Evolutionary conservation across 2,329 filamentous ascomycete genomes (phyloP).

Genomic region (Ceratocystis huliohia): DNA sequence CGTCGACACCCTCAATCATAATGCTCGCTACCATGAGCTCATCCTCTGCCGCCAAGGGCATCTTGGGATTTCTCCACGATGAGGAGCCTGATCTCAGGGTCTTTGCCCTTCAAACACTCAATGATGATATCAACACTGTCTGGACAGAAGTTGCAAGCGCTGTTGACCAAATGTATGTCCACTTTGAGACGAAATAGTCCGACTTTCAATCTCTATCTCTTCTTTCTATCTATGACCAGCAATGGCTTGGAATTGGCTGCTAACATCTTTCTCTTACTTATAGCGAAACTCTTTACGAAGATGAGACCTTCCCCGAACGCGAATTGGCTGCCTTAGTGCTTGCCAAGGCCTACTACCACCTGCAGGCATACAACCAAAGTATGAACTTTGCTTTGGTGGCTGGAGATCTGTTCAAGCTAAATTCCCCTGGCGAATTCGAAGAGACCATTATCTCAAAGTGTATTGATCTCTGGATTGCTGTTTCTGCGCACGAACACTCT

Average conservation of each 20-base stretch:
- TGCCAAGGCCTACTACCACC: slow-evolving; percentile 96
- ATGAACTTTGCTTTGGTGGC: slow-evolving; percentile 96
- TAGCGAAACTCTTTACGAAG: slow-evolving; percentile 95
- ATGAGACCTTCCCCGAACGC: slow-evolving; percentile 85
- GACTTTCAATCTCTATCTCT: slow-evolving; percentile 8
- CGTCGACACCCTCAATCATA: slow-evolving; percentile 24
- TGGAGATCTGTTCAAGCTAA: slow-evolving; percentile 87
- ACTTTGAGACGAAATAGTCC: not conserved
- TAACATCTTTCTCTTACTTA: slow-evolving; percentile 20
- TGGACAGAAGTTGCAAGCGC: slow-evolving; percentile 95
- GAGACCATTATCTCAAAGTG: slow-evolving; percentile 99
- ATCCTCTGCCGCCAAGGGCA: slow-evolving; percentile 83
- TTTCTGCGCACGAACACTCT: slow-evolving; percentile 41
- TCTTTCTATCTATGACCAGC: not conserved
- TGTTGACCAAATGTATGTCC: slow-evolving; percentile 73
- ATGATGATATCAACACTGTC: slow-evolving; percentile 90
- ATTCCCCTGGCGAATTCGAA: slow-evolving; percentile 86
- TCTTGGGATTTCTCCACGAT: slow-evolving; percentile 89
- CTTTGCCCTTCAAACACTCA: slow-evolving; percentile 88
- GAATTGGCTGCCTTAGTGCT: slow-evolving; percentile 88
- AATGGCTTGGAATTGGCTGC: not conserved
- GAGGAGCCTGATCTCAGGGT: slow-evolving; percentile 88
- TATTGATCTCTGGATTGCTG: slow-evolving; percentile 89
- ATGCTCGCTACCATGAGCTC: slow-evolving; percentile 93
- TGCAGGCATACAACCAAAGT: slow-evolving; percentile 97